Evolutionary conservation across 106 monocot species (phyloP), one percentile per base, ranked within the genome.

Genomic region (Allium sativum): DNA sequence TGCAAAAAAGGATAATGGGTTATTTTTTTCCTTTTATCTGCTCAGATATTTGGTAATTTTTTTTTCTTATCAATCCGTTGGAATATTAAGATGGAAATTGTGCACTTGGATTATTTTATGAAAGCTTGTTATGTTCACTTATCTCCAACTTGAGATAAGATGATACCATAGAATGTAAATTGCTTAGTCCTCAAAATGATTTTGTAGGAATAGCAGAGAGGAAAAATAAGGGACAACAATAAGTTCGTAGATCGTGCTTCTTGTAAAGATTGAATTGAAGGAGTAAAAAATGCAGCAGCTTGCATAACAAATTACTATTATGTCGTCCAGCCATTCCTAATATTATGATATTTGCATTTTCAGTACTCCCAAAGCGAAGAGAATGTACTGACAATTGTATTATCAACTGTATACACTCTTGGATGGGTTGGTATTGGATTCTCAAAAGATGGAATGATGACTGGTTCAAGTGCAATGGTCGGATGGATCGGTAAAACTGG

Each of bases 361-460:
- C 80, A 87, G 83, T 87, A 87, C 62, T 71, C 77, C 52, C 83
- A 74, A 56, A 61, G 46, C 63, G 53, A 77, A 48, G 74, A 83
- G 42, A 72, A 83, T 68, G 73, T 79, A 53, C 44, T 87, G 71
- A 80, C 73, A 55, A 71, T 93, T 46, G 77, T 93, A 8, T 68
- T 93, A 14, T 89, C 93, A 20, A 72, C 81, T 14, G 46, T 72
- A n/a, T 85, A 93, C 56, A 80, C 88, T 31, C 67, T 77, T 45
- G 93, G 88, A 14, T 93, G 88, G 88, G 79, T 89, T n/a, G 88
- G 82, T 15, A 89, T 93, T 40, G 93, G 93, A 62, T 93, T 89
- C 59, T 93, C 88, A 12, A 80, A 75, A 58, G 76, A 85, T 65
- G 93, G 93, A 10, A 70, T 76, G 79, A 93, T 93, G 93, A 85